Conservation (phyloP, 2,329 filamentous ascomycete genomes). For the Hansfordia pulvinata region DNA sequence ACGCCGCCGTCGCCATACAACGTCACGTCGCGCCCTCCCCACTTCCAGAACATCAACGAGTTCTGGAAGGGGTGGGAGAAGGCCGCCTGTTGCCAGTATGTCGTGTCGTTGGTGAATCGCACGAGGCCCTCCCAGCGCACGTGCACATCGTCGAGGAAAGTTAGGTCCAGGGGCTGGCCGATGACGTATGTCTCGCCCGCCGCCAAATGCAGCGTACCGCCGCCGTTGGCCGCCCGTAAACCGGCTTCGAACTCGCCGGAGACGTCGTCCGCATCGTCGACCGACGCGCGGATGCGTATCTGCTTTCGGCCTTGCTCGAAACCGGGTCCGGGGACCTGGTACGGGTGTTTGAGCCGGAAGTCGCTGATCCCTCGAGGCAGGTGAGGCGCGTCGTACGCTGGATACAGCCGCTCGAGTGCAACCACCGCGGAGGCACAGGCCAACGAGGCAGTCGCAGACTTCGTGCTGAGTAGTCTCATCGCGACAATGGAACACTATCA, state of each 20-base stretch:
- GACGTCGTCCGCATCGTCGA: constrained; percentile 40
- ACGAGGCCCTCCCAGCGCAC: constrained; percentile 45
- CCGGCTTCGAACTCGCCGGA: constrained; percentile 39
- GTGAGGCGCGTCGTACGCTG: too few species aligned
- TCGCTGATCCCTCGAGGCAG: constrained; percentile 21
- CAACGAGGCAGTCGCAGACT: too few species aligned
- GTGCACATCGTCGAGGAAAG: constrained; percentile 42
- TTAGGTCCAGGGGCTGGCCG: constrained; percentile 43
- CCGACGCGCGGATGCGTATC: constrained; percentile 37
- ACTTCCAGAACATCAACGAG: constrained; percentile 49
- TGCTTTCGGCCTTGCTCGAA: constrained; percentile 10
- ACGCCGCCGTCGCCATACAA: constrained; percentile 33
- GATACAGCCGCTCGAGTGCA: too few species aligned
- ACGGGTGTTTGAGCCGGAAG: constrained; percentile 24
- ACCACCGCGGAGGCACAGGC: too few species aligned
- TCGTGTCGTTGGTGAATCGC: constrained; percentile 27
- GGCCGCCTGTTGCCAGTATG: constrained; percentile 27
- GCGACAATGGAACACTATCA: too few species aligned
- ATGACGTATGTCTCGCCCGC: constrained; percentile 41
- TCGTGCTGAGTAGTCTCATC: too few species aligned
- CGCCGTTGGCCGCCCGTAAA: constrained; percentile 41
- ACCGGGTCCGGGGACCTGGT: constrained; percentile 10
- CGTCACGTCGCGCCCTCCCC: constrained; percentile 45
- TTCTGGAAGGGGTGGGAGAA: constrained; percentile 28
- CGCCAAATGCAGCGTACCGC: constrained; percentile 40